phyloP scores from a whole-genome alignment of 495 filamentous ascomycete species.

The Lophiotrema nucula region DNA sequence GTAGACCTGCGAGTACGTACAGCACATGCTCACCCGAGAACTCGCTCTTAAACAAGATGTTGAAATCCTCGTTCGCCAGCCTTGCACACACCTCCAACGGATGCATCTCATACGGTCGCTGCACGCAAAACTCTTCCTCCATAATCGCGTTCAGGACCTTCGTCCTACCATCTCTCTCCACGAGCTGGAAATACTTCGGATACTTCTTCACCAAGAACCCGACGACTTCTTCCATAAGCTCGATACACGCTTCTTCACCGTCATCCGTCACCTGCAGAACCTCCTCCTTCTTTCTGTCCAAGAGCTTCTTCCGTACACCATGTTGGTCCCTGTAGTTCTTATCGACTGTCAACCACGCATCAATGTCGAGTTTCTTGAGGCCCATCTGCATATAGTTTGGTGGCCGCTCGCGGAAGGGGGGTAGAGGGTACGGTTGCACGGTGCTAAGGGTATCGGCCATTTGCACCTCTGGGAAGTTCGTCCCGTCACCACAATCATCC shows the following conservation, averaged over 20 bases:
- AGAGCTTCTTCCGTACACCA: slow-evolving; percentile 45
- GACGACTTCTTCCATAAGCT: slow-evolving; percentile 52
- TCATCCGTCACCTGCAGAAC: slow-evolving; percentile 53
- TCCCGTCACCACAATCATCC: slow-evolving; percentile 24
- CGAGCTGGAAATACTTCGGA: slow-evolving; percentile 45
- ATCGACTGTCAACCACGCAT: slow-evolving; percentile 58
- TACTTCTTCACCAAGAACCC: slow-evolving; percentile 52
- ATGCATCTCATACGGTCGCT: slow-evolving; percentile 37
- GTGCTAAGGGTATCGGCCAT: neutral
- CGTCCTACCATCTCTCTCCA: slow-evolving; percentile 36
- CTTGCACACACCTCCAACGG: slow-evolving; percentile 58
- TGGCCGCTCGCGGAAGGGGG: neutral
- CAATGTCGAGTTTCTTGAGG: slow-evolving; percentile 50
- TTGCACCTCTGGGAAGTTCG: slow-evolving; percentile 7
- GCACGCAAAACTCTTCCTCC: slow-evolving; percentile 48
- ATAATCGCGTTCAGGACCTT: slow-evolving; percentile 52
- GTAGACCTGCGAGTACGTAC: slow-evolving; percentile 38
- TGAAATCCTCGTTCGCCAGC: slow-evolving; percentile 59
- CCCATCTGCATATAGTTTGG: slow-evolving; percentile 51
- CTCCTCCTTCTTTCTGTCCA: slow-evolving; percentile 44
- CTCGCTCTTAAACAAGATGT: slow-evolving; percentile 52
- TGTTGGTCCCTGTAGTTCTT: slow-evolving; percentile 53
- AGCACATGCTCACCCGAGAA: slow-evolving; percentile 50
- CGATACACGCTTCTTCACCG: slow-evolving; percentile 51
- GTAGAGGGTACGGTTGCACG: neutral